Evolutionary conservation across 495 filamentous ascomycete species (phyloP).

Genomic region (Neurospora sp.): DNA sequence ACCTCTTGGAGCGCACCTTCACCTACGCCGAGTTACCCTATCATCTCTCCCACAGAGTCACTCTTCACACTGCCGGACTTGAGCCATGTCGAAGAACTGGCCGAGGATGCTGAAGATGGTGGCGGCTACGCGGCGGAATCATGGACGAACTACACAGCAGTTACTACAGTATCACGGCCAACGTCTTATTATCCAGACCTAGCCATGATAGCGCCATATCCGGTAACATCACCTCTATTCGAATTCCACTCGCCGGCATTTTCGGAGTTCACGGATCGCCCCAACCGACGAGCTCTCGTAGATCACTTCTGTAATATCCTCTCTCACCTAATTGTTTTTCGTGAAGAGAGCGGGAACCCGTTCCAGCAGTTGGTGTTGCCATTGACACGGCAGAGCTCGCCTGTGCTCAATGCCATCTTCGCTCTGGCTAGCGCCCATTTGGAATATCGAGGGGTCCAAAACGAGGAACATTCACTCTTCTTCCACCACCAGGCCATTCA

Average conservation of each 20-base stretch:
- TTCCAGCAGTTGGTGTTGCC: conserved; percentile 53
- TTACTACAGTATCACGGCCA: conserved; percentile 8
- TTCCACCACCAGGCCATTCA: conserved; percentile 51
- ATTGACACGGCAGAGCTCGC: conserved; percentile 40
- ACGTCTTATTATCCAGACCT: conserved; percentile 26
- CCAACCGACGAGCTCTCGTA: conserved; percentile 44
- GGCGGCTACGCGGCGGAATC: neutral
- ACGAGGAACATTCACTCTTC: conserved; percentile 45
- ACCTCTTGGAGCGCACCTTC: neutral
- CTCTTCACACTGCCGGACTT: neutral
- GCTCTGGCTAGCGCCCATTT: conserved; percentile 49
- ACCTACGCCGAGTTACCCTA: neutral
- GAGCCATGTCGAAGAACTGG: neutral
- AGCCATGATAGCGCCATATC: conserved; percentile 38
- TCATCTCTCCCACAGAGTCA: neutral
- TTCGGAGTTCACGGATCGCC: conserved; percentile 44
- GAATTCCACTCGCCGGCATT: conserved; percentile 44
- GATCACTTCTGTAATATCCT: conserved; percentile 56
- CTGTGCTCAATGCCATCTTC: conserved; percentile 49
- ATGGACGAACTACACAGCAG: neutral
- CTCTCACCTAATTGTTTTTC: conserved; percentile 53
- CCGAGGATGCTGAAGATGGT: neutral
- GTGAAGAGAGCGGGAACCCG: conserved; percentile 52
- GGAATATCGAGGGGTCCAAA: conserved; percentile 46
- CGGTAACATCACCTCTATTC: conserved; percentile 33